These are phyloP conservation scores for Kwoniella newhampshirensis DNA, from an alignment of 768 basidiomycete genomes.

Conservation along the genomic window DNA sequence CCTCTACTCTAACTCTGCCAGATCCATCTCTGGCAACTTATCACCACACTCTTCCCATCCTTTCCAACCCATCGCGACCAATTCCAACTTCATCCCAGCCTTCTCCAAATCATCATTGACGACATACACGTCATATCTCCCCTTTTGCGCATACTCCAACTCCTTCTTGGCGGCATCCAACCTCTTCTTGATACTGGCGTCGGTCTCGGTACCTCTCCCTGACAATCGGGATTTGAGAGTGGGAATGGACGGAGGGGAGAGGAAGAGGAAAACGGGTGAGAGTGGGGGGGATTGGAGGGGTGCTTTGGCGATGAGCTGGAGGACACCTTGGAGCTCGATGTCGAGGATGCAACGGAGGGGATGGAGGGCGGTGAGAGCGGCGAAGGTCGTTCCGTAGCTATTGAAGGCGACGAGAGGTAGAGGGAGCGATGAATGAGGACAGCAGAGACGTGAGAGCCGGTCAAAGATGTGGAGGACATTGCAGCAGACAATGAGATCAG, in stretches of 20 bases:
- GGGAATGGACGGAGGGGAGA: slow-evolving; percentile 80
- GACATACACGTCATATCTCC: slow-evolving; percentile 76
- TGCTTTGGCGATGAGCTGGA: slow-evolving; percentile 76
- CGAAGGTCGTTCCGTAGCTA: slow-evolving; percentile 81
- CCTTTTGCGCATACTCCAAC: slow-evolving; percentile 76
- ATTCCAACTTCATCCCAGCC: slow-evolving; percentile 75
- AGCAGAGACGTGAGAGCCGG: too few relatives aligned
- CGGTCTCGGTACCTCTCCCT: slow-evolving; percentile 79
- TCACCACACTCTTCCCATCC: slow-evolving; percentile 67
- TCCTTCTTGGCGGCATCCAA: slow-evolving; percentile 76
- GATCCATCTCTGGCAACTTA: slow-evolving; percentile 60
- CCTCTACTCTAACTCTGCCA: slow-evolving; percentile 37
- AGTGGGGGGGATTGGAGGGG: slow-evolving; percentile 56
- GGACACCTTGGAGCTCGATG: slow-evolving; percentile 96
- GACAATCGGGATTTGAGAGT: slow-evolving; percentile 69
- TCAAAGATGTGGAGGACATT: too few relatives aligned
- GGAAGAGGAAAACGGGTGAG: slow-evolving; percentile 84
- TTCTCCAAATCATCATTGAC: slow-evolving; percentile 86
- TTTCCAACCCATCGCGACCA: slow-evolving; percentile 70
- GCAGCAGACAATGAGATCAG: too few relatives aligned
- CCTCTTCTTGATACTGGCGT: slow-evolving; percentile 69
- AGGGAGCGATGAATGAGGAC: too few relatives aligned
- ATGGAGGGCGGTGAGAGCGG: slow-evolving; percentile 69
- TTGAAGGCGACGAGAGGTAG: neutral
- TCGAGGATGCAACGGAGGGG: slow-evolving; percentile 88